Evolutionary conservation across 2,329 filamentous ascomycete species (phyloP).

Genomic region (Hypoxylon sp.): DNA sequence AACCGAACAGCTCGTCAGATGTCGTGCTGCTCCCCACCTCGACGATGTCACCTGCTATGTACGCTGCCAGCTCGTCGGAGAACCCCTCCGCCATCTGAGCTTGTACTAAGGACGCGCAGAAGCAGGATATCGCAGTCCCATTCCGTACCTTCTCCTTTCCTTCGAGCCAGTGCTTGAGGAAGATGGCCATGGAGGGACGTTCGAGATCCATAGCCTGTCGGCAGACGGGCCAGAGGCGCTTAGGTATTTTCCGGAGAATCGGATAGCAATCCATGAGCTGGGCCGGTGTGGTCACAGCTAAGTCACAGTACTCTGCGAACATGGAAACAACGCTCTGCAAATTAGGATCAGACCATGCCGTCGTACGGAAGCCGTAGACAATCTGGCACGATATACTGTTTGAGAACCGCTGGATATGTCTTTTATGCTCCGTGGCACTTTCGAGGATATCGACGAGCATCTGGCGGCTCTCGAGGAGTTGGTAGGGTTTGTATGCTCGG

Average conservation of each 20-base stretch:
- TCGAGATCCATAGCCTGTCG: conserved; percentile 5
- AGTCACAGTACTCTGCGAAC: not conserved
- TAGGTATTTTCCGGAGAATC: conserved; percentile 8
- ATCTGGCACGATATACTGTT: conserved; percentile 63
- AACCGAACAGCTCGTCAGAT: conserved; percentile 9
- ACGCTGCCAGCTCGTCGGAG: conserved; percentile 9
- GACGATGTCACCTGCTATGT: conserved; percentile 10
- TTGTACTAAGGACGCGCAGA: conserved; percentile 5
- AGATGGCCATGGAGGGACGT: conserved; percentile 4
- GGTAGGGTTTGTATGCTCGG: conserved; percentile 65
- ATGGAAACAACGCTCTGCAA: conserved; percentile 43
- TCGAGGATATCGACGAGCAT: conserved; percentile 64
- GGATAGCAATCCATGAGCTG: conserved; percentile 20
- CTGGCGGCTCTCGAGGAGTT: conserved; percentile 66
- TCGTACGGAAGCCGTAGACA: conserved; percentile 61
- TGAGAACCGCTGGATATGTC: conserved; percentile 62
- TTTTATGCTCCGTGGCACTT: conserved; percentile 56
- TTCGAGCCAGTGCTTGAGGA: conserved; percentile 13
- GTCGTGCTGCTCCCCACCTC: conserved; percentile 13
- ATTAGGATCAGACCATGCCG: conserved; percentile 56
- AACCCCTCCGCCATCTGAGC: conserved; percentile 5
- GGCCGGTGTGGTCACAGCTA: conserved; percentile 6
- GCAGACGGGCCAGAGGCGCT: not conserved
- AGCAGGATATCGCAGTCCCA: conserved; percentile 5
- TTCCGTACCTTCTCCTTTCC: conserved; percentile 15